Conservation (phyloP, 2,329 filamentous ascomycete species). For the Bipolaris zeicola region DNA sequence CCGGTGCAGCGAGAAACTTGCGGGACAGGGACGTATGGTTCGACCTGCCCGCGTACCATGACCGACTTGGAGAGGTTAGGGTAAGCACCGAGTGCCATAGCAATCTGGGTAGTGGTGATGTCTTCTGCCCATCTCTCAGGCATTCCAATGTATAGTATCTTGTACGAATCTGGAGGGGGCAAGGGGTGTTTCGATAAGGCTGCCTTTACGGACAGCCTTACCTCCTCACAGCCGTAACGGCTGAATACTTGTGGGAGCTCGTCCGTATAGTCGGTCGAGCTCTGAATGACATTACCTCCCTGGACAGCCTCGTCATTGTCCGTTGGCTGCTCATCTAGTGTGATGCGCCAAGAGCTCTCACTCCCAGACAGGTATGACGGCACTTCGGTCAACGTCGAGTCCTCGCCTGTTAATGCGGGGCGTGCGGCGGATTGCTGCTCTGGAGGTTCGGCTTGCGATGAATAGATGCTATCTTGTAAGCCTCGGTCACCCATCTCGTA, state of each 20-base stretch:
- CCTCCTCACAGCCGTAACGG: constrained; percentile 32
- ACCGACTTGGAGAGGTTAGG: constrained; percentile 42
- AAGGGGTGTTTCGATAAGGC: constrained; percentile 34
- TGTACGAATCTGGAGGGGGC: constrained; percentile 36
- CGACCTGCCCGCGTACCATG: constrained; percentile 43
- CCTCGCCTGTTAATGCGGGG: constrained; percentile 24
- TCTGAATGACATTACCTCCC: constrained; percentile 30
- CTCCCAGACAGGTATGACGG: constrained; percentile 32
- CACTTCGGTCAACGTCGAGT: constrained; percentile 40
- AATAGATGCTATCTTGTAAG: constrained; percentile 27
- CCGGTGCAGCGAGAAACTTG: constrained; percentile 36
- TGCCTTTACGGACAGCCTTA: constrained; percentile 38
- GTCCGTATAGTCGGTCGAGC: constrained; percentile 28
- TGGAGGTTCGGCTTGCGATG: constrained; percentile 23
- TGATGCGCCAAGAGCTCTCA: constrained; percentile 26
- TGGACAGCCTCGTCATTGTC: constrained; percentile 17
- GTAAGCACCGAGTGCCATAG: constrained; percentile 39
- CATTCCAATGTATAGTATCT: constrained; percentile 42
- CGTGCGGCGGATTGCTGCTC: constrained; percentile 25
- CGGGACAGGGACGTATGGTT: constrained; percentile 38
- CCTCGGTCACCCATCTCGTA: constrained; percentile 32
- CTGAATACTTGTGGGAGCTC: constrained; percentile 34
- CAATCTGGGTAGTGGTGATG: constrained; percentile 37
- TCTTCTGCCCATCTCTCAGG: constrained; percentile 40
- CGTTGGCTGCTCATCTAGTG: constrained; percentile 32